Conservation (phyloP, 257 asterid species). For the Solanum neorickii region DNA sequence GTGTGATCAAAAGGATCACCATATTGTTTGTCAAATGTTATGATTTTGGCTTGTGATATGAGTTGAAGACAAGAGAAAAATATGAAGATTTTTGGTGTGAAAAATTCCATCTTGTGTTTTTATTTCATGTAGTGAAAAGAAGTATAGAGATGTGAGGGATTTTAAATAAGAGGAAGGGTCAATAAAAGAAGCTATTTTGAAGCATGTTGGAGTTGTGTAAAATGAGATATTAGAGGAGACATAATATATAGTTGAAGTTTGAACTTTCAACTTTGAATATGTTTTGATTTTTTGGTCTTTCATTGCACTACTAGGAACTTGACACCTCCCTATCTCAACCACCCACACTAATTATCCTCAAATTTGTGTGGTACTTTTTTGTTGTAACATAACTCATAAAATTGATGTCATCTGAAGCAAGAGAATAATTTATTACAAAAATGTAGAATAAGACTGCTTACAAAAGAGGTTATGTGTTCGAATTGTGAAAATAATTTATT, state of each 20-base stretch:
- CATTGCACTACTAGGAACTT: not conserved
- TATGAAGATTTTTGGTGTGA: not conserved
- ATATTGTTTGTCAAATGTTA: not conserved
- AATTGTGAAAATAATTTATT: not conserved
- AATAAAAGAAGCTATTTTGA: not conserved
- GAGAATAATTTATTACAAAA: not conserved
- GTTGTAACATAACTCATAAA: not conserved
- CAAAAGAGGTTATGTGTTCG: not conserved
- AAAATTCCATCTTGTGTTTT: slow-evolving; percentile 16
- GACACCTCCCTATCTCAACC: not conserved
- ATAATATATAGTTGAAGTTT: not conserved
- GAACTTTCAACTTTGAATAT: not conserved
- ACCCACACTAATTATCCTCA: not conserved
- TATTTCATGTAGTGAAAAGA: not conserved
- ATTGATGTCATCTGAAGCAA: not conserved
- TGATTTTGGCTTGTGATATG: slow-evolving; percentile 17
- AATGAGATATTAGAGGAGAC: not conserved
- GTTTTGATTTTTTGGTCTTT: not conserved
- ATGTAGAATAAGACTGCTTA: not conserved
- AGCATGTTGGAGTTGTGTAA: not conserved
- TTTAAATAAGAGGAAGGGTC: not conserved
- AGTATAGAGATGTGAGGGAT: not conserved
- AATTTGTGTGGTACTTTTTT: not conserved
- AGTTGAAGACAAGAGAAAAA: slow-evolving; percentile 10
- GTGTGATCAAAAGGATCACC: slow-evolving; percentile 16